Percentiles rank a stretch among this genome's conserved stretches.
Conservation (phyloP, 2,329 filamentous ascomycete genomes). For the Botrytis galanthina region DNA sequence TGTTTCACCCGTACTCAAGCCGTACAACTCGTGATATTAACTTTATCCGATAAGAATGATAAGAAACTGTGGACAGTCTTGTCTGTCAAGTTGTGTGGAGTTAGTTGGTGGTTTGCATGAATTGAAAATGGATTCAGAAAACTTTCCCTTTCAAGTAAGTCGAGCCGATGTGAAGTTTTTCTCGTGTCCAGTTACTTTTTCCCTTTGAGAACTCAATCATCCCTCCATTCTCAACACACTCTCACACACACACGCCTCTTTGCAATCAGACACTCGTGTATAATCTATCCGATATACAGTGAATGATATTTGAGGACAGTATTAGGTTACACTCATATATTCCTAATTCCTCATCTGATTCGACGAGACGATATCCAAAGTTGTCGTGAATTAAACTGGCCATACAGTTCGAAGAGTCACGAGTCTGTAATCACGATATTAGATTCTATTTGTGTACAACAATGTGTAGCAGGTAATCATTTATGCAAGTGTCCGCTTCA, state of each 20-base stretch:
- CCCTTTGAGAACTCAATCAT: neutral
- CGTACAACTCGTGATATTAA: neutral
- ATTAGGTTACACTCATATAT: neutral
- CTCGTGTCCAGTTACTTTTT: constrained; percentile 13
- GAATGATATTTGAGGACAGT: neutral
- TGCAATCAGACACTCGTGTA: neutral
- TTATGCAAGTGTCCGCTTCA: constrained; percentile 4
- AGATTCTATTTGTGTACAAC: neutral
- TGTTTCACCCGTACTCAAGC: neutral
- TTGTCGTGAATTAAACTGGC: neutral
- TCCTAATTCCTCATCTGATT: neutral
- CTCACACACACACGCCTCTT: neutral
- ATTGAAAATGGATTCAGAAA: neutral
- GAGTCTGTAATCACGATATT: neutral
- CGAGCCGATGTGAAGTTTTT: neutral
- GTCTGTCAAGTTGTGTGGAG: neutral
- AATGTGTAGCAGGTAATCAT: constrained; percentile 2
- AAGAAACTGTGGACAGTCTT: neutral
- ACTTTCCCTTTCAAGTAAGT: neutral
- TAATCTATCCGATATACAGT: neutral
- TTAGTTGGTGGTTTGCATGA: neutral
- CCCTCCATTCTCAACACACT: neutral
- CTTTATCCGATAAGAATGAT: neutral
- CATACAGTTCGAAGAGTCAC: neutral
- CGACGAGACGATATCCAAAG: neutral